Evolutionary conservation across 352 stramenopile genomes (phyloP).

Genomic region (Blastocystis sp.): DNA sequence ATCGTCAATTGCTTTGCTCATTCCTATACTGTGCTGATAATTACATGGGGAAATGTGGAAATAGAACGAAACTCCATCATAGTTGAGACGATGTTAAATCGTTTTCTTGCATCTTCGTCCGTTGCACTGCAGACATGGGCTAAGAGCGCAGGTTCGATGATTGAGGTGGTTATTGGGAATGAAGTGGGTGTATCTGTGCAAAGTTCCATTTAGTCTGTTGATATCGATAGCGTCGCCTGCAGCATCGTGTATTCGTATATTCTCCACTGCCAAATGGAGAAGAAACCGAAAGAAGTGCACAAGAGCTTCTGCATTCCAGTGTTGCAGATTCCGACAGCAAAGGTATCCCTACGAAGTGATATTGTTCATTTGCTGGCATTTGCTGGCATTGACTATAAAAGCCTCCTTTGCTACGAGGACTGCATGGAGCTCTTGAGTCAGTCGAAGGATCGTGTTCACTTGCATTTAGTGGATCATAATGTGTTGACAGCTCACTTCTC

Average conservation of each 20-base stretch:
- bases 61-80: neutral
- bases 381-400: neutral
- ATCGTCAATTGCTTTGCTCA: conserved; percentile 50
- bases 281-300: neutral
- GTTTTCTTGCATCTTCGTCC: neutral
- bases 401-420: neutral
- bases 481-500: neutral
- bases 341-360: neutral
- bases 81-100: neutral
- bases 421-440: neutral
- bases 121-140: neutral
- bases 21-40: conserved; percentile 1
- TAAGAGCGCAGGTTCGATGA: neutral
- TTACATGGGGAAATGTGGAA: neutral
- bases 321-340: neutral
- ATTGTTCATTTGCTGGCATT: neutral
- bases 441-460: neutral
- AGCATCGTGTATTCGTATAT: conserved; percentile 47
- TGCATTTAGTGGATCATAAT: conserved; percentile 48
- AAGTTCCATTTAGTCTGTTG: neutral
- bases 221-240: neutral
- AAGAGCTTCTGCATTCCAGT: neutral
- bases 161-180: conserved; percentile 50
- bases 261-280: neutral
- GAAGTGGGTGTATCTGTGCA: neutral